Evolutionary conservation across 352 stramenopile species (phyloP).

Genomic region (Globisporangium irregulare): DNA sequence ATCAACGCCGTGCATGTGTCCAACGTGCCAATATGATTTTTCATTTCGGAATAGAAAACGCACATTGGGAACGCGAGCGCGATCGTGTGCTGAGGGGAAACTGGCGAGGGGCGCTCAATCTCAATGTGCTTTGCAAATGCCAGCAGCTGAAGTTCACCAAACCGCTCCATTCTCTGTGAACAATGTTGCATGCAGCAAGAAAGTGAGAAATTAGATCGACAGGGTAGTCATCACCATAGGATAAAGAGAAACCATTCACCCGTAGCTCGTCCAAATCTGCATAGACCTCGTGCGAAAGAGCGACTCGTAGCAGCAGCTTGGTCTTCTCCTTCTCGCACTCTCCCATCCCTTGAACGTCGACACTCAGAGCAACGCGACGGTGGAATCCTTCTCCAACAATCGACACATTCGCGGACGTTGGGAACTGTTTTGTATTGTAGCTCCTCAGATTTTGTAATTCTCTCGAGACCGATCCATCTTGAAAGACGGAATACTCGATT

Average conservation of each 20-base stretch:
- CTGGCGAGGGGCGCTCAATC: slow-evolving; percentile 50
- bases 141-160: slow-evolving; percentile 37
- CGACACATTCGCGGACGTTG: slow-evolving; percentile 15
- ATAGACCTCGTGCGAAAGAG: slow-evolving; percentile 41
- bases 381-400: slow-evolving; percentile 44
- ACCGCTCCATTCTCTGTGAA: slow-evolving; percentile 52
- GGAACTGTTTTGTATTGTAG: background rate
- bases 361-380: slow-evolving; percentile 32
- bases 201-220: background rate
- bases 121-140: slow-evolving; percentile 61
- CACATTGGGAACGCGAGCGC: slow-evolving; percentile 43
- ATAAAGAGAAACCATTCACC: slow-evolving; percentile 15
- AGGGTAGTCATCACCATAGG: background rate
- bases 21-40: background rate
- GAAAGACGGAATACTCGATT: slow-evolving; percentile 1
- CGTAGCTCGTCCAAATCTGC: slow-evolving; percentile 57
- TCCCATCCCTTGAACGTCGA: slow-evolving; percentile 19
- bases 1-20: background rate
- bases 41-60: slow-evolving; percentile 9
- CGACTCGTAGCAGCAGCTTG: slow-evolving; percentile 32
- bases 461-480: background rate
- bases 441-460: background rate
- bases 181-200: background rate
- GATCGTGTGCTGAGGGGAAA: slow-evolving; percentile 54
- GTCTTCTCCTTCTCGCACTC: slow-evolving; percentile 4